phyloP scores from a whole-genome alignment of 768 basidiomycete species.

The Auriscalpium vulgare region DNA sequence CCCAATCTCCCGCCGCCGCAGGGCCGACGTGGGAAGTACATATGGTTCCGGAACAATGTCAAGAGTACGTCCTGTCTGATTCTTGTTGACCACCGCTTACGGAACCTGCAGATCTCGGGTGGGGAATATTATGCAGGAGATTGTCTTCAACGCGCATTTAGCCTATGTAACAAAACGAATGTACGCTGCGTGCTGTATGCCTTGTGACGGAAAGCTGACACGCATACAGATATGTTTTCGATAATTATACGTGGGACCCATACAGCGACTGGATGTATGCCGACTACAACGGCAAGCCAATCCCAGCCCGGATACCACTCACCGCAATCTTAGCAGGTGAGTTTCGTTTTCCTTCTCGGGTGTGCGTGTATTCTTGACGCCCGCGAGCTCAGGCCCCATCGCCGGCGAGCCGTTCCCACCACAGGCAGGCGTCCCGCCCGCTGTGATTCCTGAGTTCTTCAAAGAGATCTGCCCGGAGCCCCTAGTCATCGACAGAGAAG shows the following conservation, averaged over 20 bases:
- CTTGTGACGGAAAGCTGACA: background rate
- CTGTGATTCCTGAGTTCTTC: background rate
- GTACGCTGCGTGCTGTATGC: background rate
- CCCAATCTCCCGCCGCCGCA: background rate
- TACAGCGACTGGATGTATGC: slow-evolving; percentile 30
- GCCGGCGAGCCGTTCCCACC: background rate
- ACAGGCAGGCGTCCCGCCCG: background rate
- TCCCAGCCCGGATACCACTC: slow-evolving; percentile 48
- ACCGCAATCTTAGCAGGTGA: slow-evolving; percentile 44
- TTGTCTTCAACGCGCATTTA: background rate
- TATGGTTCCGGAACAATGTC: background rate
- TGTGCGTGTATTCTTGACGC: background rate
- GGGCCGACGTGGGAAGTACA: background rate
- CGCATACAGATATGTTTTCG: slow-evolving; percentile 36
- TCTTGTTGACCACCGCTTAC: background rate
- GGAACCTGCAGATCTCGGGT: background rate
- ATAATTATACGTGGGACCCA: slow-evolving; percentile 51
- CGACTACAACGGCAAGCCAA: slow-evolving; percentile 39
- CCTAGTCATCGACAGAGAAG: background rate
- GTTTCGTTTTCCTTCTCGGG: background rate
- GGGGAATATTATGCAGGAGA: slow-evolving; percentile 2
- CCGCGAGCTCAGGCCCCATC: background rate
- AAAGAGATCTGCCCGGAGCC: background rate
- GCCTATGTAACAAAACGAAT: background rate
- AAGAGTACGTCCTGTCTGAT: background rate